These are phyloP conservation scores for Coccinonectria pachysandricola DNA, from an alignment of 2,329 filamentous ascomycete species.

Conservation along the genomic window DNA sequence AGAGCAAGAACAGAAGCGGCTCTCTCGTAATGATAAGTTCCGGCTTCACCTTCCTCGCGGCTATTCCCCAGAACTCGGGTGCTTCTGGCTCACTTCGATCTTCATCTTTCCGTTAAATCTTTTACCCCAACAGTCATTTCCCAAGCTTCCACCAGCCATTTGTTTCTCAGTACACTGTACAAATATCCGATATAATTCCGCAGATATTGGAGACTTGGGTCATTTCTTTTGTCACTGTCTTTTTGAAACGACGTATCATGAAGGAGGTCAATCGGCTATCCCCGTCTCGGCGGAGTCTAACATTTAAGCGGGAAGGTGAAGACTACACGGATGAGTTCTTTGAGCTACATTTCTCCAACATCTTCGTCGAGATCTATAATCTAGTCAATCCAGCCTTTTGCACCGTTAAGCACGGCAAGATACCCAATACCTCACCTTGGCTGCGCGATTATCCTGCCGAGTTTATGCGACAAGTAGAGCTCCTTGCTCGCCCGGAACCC, in stretches of 20 bases:
- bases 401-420: conserved; percentile 1
- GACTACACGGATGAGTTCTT: conserved; percentile 13
- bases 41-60: conserved; percentile 19
- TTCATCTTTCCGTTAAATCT: conserved; percentile 17
- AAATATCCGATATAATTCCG: conserved; percentile 1
- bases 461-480: conserved; percentile 16
- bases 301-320: conserved; percentile 6
- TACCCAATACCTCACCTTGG: conserved; percentile 15
- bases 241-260: conserved; percentile 6
- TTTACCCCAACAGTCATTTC: conserved; percentile 11
- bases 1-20: conserved; percentile 15
- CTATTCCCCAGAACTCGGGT: conserved; percentile 14
- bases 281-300: conserved; percentile 9
- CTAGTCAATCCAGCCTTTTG: conserved; percentile 14
- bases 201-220: too few relatives aligned
- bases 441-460: conserved; percentile 8
- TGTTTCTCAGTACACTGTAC: too few relatives aligned
- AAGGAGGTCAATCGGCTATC: conserved; percentile 7
- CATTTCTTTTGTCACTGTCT: too few relatives aligned
- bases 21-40: conserved; percentile 19
- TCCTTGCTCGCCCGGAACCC: conserved; percentile 20
- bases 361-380: conserved; percentile 14
- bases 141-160: conserved; percentile 1
- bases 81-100: conserved; percentile 14
- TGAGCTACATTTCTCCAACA: conserved; percentile 11